Evolutionary conservation across 2,329 filamentous ascomycete species (phyloP).

Genomic region (Stachybotrys elegans): DNA sequence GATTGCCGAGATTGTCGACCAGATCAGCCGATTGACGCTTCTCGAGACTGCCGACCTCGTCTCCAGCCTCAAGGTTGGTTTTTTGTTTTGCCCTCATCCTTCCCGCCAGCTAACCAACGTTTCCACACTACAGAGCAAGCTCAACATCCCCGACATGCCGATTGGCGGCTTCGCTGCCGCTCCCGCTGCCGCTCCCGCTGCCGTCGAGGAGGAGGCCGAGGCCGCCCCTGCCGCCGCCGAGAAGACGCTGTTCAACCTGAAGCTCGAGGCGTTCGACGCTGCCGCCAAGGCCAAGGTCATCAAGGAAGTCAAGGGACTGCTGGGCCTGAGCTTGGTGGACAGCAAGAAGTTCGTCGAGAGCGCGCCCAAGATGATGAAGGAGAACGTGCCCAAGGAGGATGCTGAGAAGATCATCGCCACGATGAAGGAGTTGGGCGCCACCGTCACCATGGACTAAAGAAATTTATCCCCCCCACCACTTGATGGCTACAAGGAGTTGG

Average conservation of each 20-base stretch:
- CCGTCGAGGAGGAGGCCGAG: slow-evolving; percentile 74
- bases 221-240: slow-evolving; percentile 86
- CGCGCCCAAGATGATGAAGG: slow-evolving; percentile 97
- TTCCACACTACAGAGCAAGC: slow-evolving; percentile 62
- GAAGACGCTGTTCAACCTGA: slow-evolving; percentile 95
- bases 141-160: slow-evolving; percentile 98
- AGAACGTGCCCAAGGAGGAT: slow-evolving; percentile 97
- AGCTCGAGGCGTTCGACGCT: slow-evolving; percentile 85
- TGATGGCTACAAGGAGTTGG: too few relatives aligned
- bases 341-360: slow-evolving; percentile 99
- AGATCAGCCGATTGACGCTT: slow-evolving; percentile 97
- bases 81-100: background rate
- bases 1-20: slow-evolving; percentile 91
- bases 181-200: slow-evolving; percentile 55
- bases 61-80: slow-evolving; percentile 80
- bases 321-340: slow-evolving; percentile 93
- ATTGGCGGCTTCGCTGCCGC: slow-evolving; percentile 83
- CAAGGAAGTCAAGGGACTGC: slow-evolving; percentile 97
- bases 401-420: slow-evolving; percentile 96
- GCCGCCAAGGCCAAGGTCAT: slow-evolving; percentile 96
- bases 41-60: slow-evolving; percentile 97
- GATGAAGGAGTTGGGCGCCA: slow-evolving; percentile 88
- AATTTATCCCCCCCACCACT: too few relatives aligned
- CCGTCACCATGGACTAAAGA: slow-evolving; percentile 90
- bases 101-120: slow-evolving; percentile 11